Base-by-base conservation (phyloP, 805 yeast genomes). In the Yarrowia sp. region DNA sequence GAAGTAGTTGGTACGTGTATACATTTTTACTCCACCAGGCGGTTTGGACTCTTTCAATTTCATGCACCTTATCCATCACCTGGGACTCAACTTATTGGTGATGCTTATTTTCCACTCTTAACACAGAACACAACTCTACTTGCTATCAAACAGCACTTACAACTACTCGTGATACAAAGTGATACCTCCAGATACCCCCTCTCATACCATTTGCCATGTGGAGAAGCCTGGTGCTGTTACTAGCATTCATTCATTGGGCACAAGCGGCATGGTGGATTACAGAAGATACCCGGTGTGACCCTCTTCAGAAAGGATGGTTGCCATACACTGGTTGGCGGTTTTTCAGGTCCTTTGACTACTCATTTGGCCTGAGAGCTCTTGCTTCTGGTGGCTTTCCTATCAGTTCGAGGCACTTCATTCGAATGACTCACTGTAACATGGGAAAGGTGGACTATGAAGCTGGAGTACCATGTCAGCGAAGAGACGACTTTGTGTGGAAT, bases 251-350 rank as follows among this genome's bases (percentile, higher is more conserved):
- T 9, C 65, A 59, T 16, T 35, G 45, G 52, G 52, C 42, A 12
- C 50, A 43, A 35, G 65, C 65, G 32, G 65, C 65, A 41, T 59
- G 65, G 65, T 59, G 65, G 65, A 35, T 59, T 9, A 45, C 41
- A 45, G 65, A 59, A 59, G 65, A 59, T 42, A 35, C 50, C 52
- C 65, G 52, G 8, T 59, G 65, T 42, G 65, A 59, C 52, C 65
- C 65, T 14, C 52, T 59, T 3, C 65, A 59, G 38, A 59, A 59
- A 14, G 65, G 65, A 2, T 59, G 65, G 65, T 22, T 59, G 1
- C 65, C 65, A 35, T 59, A 59, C 42, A 59, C 52, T 1, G 65
- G 65, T 8, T 59, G 65, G 65, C n/a, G 65, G 26, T 59, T 59
- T 16, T 59, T 59, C 14, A 42, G 65, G 32, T 43, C 52, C 2